These are phyloP conservation scores for Didymellaceae sp. DNA, from an alignment of 2,329 filamentous ascomycete species.

Conservation along the genomic window DNA sequence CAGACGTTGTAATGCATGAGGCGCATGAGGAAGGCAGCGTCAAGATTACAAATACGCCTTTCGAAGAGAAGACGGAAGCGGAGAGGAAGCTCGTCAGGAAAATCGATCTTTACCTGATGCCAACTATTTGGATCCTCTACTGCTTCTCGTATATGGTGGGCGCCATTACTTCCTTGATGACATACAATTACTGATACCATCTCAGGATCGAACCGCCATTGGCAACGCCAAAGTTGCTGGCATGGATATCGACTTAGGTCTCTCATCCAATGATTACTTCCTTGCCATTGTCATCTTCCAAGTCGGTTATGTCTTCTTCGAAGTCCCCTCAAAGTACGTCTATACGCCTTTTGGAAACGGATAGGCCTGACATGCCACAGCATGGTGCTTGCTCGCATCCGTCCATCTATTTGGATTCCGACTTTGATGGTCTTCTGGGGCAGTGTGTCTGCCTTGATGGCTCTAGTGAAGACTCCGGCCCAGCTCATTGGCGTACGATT, in stretches of 20 bases:
- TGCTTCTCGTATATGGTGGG: constrained; percentile 34
- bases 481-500: constrained; percentile 33
- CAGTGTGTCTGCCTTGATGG: constrained; percentile 26
- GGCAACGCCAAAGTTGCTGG: constrained; percentile 53
- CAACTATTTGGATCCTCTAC: constrained; percentile 34
- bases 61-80: constrained; percentile 23
- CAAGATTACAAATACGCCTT: constrained; percentile 12
- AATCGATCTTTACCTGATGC: constrained; percentile 34
- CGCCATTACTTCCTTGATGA: background rate
- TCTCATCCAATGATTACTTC: constrained; percentile 60
- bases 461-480: constrained; percentile 26
- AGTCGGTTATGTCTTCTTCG: constrained; percentile 31
- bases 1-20: constrained; percentile 7
- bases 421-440: constrained; percentile 32
- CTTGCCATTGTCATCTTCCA: constrained; percentile 34
- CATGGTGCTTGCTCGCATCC: constrained; percentile 30
- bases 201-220: constrained; percentile 35
- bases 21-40: constrained; percentile 4
- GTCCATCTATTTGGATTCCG: constrained; percentile 30
- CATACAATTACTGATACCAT: background rate
- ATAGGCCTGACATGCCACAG: constrained; percentile 16
- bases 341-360: background rate
- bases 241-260: constrained; percentile 26
- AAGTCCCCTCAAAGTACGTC: constrained; percentile 33
- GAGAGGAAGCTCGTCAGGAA: constrained; percentile 33